Percentiles rank a stretch among this genome's conserved stretches.
Conservation (phyloP, 768 basidiomycete species). For the Cystoderma amianthinum region DNA sequence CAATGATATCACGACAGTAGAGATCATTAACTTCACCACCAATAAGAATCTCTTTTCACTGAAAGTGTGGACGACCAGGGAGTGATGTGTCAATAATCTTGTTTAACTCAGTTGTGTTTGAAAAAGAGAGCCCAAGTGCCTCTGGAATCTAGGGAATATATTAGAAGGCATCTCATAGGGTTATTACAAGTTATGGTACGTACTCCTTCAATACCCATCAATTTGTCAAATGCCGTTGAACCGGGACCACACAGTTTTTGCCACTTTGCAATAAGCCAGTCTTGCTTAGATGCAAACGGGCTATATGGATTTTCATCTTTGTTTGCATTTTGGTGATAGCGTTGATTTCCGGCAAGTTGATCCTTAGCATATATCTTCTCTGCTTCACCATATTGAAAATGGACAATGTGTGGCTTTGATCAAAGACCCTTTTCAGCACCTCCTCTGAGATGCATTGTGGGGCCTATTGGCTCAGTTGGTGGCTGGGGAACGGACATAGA, state of each 20-base stretch:
- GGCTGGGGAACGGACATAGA: background rate
- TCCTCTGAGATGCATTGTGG: background rate
- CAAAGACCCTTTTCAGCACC: background rate
- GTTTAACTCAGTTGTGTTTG: constrained; percentile 20
- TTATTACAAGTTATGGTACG: constrained; percentile 7
- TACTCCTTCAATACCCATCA: constrained; percentile 21
- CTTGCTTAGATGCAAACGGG: constrained; percentile 13
- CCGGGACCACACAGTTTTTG: constrained; percentile 10
- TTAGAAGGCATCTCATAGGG: background rate
- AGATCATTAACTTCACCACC: constrained; percentile 17
- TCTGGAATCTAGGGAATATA: constrained; percentile 15
- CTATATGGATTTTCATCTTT: constrained; percentile 5
- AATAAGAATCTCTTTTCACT: constrained; percentile 14
- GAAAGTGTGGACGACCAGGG: constrained; percentile 16
- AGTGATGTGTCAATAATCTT: constrained; percentile 20
- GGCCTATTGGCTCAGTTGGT: background rate
- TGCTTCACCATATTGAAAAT: background rate
- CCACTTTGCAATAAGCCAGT: constrained; percentile 20
- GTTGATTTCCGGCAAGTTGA: background rate
- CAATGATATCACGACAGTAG: constrained; percentile 17
- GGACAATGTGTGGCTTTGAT: background rate
- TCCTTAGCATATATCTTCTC: background rate
- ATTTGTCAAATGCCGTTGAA: constrained; percentile 15
- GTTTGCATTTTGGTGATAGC: background rate
- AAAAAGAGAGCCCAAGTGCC: constrained; percentile 21